These are phyloP conservation scores for Fusarium nodosum DNA, from an alignment of 2,329 filamentous ascomycete species.

Conservation along the genomic window DNA sequence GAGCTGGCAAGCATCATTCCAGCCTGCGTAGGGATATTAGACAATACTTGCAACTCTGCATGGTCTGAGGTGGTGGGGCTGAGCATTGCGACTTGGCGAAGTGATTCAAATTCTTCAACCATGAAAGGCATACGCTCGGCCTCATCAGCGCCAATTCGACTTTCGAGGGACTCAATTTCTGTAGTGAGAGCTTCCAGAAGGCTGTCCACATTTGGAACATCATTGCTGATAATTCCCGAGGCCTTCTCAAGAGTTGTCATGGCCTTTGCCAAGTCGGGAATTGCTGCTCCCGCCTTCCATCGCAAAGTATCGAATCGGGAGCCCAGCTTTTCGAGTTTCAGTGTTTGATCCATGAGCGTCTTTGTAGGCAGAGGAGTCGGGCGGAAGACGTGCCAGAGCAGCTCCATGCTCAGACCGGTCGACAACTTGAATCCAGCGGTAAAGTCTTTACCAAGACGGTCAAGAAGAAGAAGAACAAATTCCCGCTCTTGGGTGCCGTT, in stretches of 20 bases:
- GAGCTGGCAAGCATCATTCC: constrained; percentile 54
- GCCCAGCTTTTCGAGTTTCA: constrained; percentile 69
- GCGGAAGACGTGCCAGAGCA: constrained; percentile 79
- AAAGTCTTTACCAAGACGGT: constrained; percentile 69
- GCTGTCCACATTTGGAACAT: constrained; percentile 57
- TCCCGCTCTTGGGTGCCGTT: constrained; percentile 50
- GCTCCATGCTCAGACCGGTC: constrained; percentile 84
- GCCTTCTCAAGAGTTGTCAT: constrained; percentile 68
- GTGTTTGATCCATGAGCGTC: constrained; percentile 60
- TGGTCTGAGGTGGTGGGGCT: constrained; percentile 42
- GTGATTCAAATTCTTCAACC: constrained; percentile 66
- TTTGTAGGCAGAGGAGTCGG: constrained; percentile 69
- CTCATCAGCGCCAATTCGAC: constrained; percentile 59
- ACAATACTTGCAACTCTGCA: constrained; percentile 63
- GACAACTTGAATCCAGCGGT: constrained; percentile 77
- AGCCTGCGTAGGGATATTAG: constrained; percentile 56
- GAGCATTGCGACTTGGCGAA: constrained; percentile 67
- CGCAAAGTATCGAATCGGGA: constrained; percentile 71
- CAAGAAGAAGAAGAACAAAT: constrained; percentile 58
- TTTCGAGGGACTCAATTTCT: constrained; percentile 67
- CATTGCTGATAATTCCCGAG: constrained; percentile 66
- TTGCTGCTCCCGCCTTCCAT: constrained; percentile 68
- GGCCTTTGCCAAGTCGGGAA: constrained; percentile 66
- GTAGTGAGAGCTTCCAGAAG: constrained; percentile 64
- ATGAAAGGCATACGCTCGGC: constrained; percentile 64